Evolutionary conservation across 176 grass and related monocot genomes (phyloP), one percentile per base, ranked within the genome.

Genomic region (Sorghum bicolor): DNA sequence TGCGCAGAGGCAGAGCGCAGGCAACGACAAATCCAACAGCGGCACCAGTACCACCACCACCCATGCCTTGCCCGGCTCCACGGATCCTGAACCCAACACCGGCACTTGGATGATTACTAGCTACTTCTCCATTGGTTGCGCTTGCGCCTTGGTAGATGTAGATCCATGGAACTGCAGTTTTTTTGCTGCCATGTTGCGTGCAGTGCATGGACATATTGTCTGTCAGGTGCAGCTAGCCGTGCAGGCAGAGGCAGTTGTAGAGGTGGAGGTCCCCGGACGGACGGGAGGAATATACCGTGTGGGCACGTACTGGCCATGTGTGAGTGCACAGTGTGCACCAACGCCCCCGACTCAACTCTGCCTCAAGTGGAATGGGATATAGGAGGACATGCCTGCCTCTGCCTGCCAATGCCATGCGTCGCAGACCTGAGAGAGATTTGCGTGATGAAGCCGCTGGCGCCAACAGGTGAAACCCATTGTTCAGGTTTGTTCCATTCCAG

Each of bases 1-100:
- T 15, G 43, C 47, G 16, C 16, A 6, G 47, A 50, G 40, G 16
- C 16, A 6, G 47, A 50, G 40, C 5, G 28, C 53, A 26, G 24
- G 80, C 76, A 44, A 80, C 31, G 20, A 72, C 84, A 72, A 79
- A 47, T 8, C 34, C 38, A n/a, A n/a, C 41, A 75, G 41, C 8
- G 16, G 67, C 24, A 53, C 30, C 58, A 37, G 31, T 44, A 19
- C 47, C 45, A 0, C 14, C 15, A 1, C 1, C 5, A 6, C 5
- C 5, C 14, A 43, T 2, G 39, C 39, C 8, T 10, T 40, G 15
- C 36, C 43, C 30, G n/a, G 14, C n/a, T 63, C n/a, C 24, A 64
- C 45, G 22, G 47, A 80, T 53, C 32, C 26, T 52, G 0, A n/a
- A 50, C 40, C 7, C 22, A 36, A 8, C 10, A 75, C 32, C 19